A percentile compares a stretch with the other conserved stretches of the same genome.
Conservation (phyloP, 345 rosid genomes). For the Clarkia xantiana region DNA sequence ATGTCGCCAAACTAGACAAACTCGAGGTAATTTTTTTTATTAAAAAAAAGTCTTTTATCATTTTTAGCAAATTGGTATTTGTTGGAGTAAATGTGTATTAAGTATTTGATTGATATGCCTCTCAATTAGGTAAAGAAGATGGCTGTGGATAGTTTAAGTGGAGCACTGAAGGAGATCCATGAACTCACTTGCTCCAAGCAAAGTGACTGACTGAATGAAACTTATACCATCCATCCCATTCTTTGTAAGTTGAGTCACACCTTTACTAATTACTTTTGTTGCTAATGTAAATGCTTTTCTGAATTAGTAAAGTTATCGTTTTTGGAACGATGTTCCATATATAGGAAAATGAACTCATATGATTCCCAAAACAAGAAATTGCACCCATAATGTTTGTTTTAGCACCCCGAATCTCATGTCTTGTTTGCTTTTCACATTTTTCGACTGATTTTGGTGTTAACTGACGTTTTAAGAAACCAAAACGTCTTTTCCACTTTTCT, state of each 20-base stretch:
- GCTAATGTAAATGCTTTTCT: neutral
- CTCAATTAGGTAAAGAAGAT: constrained; percentile 39
- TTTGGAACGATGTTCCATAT: no score
- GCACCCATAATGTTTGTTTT: no score
- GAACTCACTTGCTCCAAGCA: constrained; percentile 48
- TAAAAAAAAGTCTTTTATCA: constrained; percentile 2
- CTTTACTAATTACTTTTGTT: neutral
- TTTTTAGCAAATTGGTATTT: neutral
- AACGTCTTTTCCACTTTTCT: no score
- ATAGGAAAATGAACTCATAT: no score
- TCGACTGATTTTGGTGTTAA: no score
- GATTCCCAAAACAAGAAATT: no score
- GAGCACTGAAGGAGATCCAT: constrained; percentile 65
- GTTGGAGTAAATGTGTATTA: neutral
- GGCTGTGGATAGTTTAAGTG: constrained; percentile 47
- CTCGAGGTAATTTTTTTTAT: no score
- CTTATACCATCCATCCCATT: no score
- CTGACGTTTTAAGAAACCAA: no score
- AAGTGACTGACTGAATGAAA: neutral
- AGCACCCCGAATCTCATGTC: no score
- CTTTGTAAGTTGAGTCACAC: neutral
- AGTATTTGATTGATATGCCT: neutral
- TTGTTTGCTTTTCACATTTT: no score
- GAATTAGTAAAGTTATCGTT: no score
- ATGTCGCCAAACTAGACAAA: constrained; percentile 48